Percentiles rank a stretch among this genome's conserved stretches.
phyloP scores from a whole-genome alignment of 2,329 filamentous ascomycete genomes.

The Albifimbria verrucaria region DNA sequence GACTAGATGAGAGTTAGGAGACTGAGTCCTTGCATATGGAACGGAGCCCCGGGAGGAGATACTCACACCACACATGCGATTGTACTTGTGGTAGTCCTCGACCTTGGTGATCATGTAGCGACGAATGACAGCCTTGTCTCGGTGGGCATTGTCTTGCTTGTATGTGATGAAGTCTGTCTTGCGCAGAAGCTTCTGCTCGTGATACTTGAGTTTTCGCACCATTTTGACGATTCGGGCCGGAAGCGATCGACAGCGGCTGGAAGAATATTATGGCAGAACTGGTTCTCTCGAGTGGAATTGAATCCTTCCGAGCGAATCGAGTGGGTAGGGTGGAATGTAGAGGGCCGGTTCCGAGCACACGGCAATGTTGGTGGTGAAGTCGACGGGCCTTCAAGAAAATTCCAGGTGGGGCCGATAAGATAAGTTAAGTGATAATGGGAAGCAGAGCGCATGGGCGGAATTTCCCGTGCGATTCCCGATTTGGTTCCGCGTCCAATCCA shows the following conservation, averaged over 20 bases:
- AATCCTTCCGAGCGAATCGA: too few relatives aligned
- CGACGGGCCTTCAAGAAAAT: conserved; percentile 13
- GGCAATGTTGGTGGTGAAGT: too few relatives aligned
- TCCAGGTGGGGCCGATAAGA: conserved; percentile 15
- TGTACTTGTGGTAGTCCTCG: conserved; percentile 73
- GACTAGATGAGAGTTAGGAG: conserved; percentile 52
- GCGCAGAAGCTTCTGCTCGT: conserved; percentile 94
- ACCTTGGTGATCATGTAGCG: conserved; percentile 91
- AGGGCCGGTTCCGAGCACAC: too few relatives aligned
- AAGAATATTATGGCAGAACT: not conserved
- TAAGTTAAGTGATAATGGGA: not conserved
- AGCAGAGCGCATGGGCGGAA: conserved; percentile 16
- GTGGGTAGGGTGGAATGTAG: too few relatives aligned
- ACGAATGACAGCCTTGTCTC: conserved; percentile 73
- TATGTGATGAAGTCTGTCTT: conserved; percentile 92
- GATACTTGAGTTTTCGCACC: conserved; percentile 94
- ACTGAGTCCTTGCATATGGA: not conserved
- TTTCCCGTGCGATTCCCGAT: conserved; percentile 3
- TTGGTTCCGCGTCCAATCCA: conserved; percentile 12
- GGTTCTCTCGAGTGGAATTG: not conserved
- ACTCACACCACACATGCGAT: conserved; percentile 64
- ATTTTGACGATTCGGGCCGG: conserved; percentile 47
- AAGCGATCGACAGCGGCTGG: not conserved
- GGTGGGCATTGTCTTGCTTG: conserved; percentile 83
- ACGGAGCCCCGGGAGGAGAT: conserved; percentile 1